Base-by-base conservation (phyloP, 1,284 basidiomycete genomes). In the Naganishia sp. region DNA sequence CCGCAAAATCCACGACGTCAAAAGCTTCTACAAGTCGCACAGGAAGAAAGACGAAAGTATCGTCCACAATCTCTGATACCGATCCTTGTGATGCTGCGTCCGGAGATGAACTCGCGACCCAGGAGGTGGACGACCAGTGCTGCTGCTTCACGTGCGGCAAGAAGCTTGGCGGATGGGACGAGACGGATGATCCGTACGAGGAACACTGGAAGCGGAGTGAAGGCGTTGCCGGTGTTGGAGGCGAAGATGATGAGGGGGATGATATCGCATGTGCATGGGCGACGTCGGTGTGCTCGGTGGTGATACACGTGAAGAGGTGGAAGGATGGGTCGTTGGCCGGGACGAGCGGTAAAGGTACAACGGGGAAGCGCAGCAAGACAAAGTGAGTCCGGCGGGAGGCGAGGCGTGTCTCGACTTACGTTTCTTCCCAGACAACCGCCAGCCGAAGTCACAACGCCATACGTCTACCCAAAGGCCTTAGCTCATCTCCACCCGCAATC, bases 61-160 rank as follows among this genome's bases (percentile, higher is more conserved):
- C 55, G 2, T 57, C 55, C 11, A 11, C 25, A 13, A 28, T 57
- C 43, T 55, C 53, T 6, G 53, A 55, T 42, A 55, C 53, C 31
- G 53, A 55, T 55, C 66, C 68, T 1, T 75, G 75, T 1, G 72
- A 70, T 46, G 36, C 67, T 2, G 50, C 67, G 39, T 55, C 53
- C 13, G 60, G 56, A 0, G 31, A 66, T 9, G 64, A 65, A 44
- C 52, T 45, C 18, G 42, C 49, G 23, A 56, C 65, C 31, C 36
- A 21, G 11, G 57, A 64, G 18, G 39, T 48, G 33, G 57, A 70
- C 52, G 77, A 79, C 67, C 74, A 72, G 15, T 77, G 75, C 28
- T 83, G 83, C 6, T 94, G 92, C 76, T 92, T 87, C 74, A 77
- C 87, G 60, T 94, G 91, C 78, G 83, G 82, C 54, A 89, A 91